Percentiles rank a stretch among this genome's conserved stretches.
phyloP scores from a whole-genome alignment of 306 rosid species.

The Vigna mungo region DNA sequence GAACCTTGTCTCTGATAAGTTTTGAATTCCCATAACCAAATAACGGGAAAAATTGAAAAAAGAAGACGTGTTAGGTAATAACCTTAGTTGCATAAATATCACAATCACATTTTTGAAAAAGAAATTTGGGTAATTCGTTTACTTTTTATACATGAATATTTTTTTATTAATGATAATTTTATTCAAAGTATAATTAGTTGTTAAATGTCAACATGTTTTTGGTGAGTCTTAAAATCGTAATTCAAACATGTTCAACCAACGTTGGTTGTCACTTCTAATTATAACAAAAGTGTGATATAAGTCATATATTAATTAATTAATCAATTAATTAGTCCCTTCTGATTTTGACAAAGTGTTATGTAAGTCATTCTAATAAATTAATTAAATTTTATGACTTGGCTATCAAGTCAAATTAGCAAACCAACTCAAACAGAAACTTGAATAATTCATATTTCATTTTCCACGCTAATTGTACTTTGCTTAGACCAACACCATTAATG shows the following conservation, averaged over 20 bases:
- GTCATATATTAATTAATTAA: background rate
- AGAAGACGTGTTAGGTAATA: too few species aligned
- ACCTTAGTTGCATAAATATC: too few species aligned
- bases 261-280: background rate
- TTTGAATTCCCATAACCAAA: too few species aligned
- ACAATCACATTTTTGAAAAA: too few species aligned
- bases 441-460: background rate
- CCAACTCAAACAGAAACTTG: background rate
- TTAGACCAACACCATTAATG: background rate
- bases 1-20: too few species aligned
- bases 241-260: background rate
- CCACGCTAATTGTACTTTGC: background rate
- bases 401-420: conserved; percentile 13
- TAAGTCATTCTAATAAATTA: background rate
- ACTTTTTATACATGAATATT: background rate
- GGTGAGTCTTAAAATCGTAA: background rate
- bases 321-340: background rate
- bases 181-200: background rate
- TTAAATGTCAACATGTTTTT: background rate
- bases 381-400: conserved; percentile 3
- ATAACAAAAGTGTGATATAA: background rate
- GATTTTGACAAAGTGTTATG: background rate
- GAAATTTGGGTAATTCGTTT: too few species aligned
- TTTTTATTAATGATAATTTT: background rate
- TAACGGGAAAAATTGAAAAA: too few species aligned